These are phyloP conservation scores for Acer yangbiense DNA, from an alignment of 345 rosid species.

Conservation along the genomic window DNA sequence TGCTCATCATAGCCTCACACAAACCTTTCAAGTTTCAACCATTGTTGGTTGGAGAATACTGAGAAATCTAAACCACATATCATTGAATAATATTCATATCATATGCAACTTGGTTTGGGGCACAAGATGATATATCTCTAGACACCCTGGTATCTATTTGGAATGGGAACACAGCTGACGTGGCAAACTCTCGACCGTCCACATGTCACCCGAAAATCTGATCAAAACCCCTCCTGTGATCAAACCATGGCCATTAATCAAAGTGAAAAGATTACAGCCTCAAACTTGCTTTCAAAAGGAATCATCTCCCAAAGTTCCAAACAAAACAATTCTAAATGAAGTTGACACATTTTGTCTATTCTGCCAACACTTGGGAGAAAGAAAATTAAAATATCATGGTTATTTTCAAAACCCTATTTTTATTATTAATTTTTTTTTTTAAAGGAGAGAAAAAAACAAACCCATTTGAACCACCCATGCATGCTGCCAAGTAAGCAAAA, in stretches of 20 bases:
- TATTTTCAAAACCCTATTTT: no score
- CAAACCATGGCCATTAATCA: conserved; percentile 32
- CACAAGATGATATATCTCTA: not conserved
- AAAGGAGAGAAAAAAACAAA: conserved; percentile 39
- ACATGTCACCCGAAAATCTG: conserved; percentile 16
- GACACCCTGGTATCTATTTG: not conserved
- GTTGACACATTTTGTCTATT: conserved; percentile 34
- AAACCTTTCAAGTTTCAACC: no score
- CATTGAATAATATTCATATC: not conserved
- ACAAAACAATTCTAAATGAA: conserved; percentile 11
- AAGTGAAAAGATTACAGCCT: conserved; percentile 32
- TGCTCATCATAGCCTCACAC: no score
- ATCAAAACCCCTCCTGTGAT: conserved; percentile 15
- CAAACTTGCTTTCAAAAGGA: conserved; percentile 30
- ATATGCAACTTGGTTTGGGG: not conserved
- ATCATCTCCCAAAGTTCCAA: conserved; percentile 10
- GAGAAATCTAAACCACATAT: not conserved
- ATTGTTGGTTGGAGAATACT: not conserved
- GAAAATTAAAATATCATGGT: conserved; percentile 20
- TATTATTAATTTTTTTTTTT: no score
- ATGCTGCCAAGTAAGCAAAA: conserved; percentile 33
- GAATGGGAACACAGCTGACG: conserved; percentile 12
- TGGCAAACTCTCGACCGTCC: conserved; percentile 29
- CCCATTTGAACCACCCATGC: conserved; percentile 40
- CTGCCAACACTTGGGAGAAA: not conserved